These are phyloP conservation scores for Mucuna pruriens DNA, from an alignment of 306 rosid species.

Conservation along the genomic window DNA sequence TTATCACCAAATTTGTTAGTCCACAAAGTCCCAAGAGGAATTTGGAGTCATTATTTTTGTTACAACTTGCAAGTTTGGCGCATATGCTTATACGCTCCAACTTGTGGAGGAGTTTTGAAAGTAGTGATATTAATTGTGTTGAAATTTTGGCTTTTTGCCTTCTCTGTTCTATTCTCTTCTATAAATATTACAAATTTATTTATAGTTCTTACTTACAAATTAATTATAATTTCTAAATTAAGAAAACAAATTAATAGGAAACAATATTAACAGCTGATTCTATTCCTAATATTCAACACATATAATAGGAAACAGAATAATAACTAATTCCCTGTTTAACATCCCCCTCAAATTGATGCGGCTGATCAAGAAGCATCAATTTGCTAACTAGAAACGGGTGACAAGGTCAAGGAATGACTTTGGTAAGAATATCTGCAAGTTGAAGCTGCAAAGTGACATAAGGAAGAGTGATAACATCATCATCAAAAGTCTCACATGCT, in stretches of 20 bases:
- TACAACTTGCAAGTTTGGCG: not conserved
- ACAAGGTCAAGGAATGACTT: not conserved
- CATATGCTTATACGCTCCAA: not conserved
- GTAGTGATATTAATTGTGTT: not conserved
- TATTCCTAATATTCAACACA: too few species aligned
- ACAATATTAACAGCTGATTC: too few species aligned
- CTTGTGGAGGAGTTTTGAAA: not conserved
- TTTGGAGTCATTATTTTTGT: not conserved
- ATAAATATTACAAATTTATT: too few species aligned
- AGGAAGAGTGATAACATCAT: not conserved
- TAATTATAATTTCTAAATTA: too few species aligned
- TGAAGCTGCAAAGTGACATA: not conserved
- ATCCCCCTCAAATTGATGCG: not conserved
- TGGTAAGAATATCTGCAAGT: not conserved
- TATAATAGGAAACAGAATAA: too few species aligned
- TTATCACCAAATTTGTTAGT: not conserved
- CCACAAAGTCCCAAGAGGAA: not conserved
- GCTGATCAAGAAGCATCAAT: not conserved
- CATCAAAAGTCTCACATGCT: not conserved
- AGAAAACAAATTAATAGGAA: too few species aligned
- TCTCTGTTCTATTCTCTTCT: too few species aligned
- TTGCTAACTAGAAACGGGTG: not conserved
- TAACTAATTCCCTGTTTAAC: too few species aligned
- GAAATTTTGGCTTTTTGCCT: too few species aligned
- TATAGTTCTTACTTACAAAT: too few species aligned